phyloP scores from a whole-genome alignment of 306 rosid genomes.

The Sphenostylis stenocarpa region DNA sequence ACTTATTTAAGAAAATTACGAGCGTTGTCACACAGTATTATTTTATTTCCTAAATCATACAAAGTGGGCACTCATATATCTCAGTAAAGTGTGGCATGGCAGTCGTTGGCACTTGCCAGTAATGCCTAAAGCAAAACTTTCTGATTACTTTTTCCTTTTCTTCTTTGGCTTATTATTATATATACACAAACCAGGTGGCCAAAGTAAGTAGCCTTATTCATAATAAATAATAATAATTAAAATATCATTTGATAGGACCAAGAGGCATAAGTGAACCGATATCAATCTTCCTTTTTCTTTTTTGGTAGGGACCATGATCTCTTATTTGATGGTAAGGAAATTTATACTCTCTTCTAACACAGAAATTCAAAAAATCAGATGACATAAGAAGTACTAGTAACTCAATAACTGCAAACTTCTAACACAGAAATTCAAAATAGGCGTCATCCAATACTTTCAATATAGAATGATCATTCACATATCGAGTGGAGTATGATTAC shows the following conservation, averaged over 20 bases:
- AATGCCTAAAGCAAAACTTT: not conserved
- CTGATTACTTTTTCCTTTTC: not conserved
- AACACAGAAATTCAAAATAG: too few relatives aligned
- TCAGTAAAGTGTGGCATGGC: not conserved
- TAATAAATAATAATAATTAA: not conserved
- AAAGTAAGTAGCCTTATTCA: not conserved
- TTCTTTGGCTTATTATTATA: not conserved
- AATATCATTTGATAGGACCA: not conserved
- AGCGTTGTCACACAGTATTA: not conserved
- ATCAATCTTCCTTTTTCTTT: not conserved
- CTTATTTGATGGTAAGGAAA: not conserved
- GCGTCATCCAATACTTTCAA: not conserved
- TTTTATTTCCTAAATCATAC: not conserved
- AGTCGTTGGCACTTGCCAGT: not conserved
- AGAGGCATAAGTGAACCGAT: not conserved
- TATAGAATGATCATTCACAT: not conserved
- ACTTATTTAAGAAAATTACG: not conserved
- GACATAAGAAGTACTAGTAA: not conserved
- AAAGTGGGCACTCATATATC: not conserved
- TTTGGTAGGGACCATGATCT: not conserved
- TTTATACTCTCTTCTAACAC: not conserved
- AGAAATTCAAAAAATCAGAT: not conserved
- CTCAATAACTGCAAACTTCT: not conserved
- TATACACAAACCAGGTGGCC: not conserved
- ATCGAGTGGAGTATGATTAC: slow-evolving; percentile 8